Evolutionary conservation across 805 yeast species (phyloP).

Genomic region (Hanseniaspora occidentalis): DNA sequence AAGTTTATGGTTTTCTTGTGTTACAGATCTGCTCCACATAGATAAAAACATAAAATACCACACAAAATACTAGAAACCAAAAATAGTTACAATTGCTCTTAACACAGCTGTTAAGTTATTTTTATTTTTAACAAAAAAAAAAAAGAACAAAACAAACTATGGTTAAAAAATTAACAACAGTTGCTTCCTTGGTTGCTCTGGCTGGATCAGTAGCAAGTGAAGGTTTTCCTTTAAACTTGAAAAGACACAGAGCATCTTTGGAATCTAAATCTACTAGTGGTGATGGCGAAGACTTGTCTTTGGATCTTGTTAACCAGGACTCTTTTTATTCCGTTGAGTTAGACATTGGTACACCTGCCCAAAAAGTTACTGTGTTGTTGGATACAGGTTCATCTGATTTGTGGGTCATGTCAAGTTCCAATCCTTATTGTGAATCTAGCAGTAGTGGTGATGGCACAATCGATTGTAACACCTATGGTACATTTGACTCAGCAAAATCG

Average conservation of each 20-base stretch:
- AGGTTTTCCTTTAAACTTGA: neutral
- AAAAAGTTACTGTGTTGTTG: constrained; percentile 35
- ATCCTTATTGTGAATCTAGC: neutral
- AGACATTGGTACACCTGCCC: constrained; percentile 40
- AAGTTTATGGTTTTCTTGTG: too few relatives aligned
- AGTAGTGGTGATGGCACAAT: neutral
- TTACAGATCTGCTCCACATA: too few relatives aligned
- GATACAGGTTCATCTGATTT: constrained; percentile 63
- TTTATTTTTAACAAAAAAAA: too few relatives aligned
- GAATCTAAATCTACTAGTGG: neutral
- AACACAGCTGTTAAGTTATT: too few relatives aligned
- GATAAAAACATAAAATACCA: too few relatives aligned
- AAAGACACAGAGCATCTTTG: neutral
- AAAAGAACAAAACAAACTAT: too few relatives aligned
- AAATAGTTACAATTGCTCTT: too few relatives aligned
- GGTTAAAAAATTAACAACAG: too few relatives aligned
- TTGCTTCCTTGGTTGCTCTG: too few relatives aligned
- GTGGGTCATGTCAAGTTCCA: constrained; percentile 38
- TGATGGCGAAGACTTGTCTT: neutral
- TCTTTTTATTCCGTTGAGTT: constrained; percentile 30
- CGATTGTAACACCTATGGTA: constrained; percentile 17
- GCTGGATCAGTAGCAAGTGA: too few relatives aligned
- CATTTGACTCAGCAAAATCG: constrained; percentile 15
- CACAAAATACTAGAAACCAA: too few relatives aligned
- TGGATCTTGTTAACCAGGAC: constrained; percentile 23